Conservation (phyloP, 345 rosid genomes). For the Citrus australasica region DNA sequence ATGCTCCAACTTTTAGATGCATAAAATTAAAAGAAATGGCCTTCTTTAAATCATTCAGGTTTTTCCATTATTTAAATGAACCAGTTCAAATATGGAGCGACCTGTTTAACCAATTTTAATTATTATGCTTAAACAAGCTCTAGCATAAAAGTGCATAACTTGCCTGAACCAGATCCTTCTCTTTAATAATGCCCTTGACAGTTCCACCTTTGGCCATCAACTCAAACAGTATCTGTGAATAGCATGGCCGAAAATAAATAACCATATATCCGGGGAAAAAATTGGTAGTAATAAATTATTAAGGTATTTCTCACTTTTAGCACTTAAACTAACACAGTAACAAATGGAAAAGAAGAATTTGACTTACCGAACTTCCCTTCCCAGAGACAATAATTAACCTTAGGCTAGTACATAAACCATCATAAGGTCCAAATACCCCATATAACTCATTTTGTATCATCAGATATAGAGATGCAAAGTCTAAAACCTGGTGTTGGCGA, state of each 20-base stretch:
- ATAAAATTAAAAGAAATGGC: background rate
- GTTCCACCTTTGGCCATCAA: slow-evolving; percentile 93
- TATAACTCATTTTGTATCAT: background rate
- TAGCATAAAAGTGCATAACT: slow-evolving; percentile 31
- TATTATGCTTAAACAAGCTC: background rate
- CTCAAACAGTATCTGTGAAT: slow-evolving; percentile 71
- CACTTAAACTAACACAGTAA: background rate
- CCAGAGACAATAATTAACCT: background rate
- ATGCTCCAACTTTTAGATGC: background rate
- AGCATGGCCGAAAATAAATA: background rate
- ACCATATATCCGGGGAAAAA: background rate
- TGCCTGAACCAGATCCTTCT: slow-evolving; percentile 89
- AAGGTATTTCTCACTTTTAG: background rate
- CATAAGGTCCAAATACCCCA: background rate
- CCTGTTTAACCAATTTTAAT: background rate
- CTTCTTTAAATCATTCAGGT: slow-evolving; percentile 4
- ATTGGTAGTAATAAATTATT: background rate
- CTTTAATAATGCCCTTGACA: slow-evolving; percentile 74
- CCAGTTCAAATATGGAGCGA: background rate
- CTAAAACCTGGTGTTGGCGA: background rate
- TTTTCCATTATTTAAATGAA: background rate
- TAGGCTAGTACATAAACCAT: background rate
- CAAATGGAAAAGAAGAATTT: background rate
- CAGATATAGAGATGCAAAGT: background rate
- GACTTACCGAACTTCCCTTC: background rate